phyloP scores from a whole-genome alignment of 108 stramenopile genomes.

The Pseudonitzschia multistriata region DNA sequence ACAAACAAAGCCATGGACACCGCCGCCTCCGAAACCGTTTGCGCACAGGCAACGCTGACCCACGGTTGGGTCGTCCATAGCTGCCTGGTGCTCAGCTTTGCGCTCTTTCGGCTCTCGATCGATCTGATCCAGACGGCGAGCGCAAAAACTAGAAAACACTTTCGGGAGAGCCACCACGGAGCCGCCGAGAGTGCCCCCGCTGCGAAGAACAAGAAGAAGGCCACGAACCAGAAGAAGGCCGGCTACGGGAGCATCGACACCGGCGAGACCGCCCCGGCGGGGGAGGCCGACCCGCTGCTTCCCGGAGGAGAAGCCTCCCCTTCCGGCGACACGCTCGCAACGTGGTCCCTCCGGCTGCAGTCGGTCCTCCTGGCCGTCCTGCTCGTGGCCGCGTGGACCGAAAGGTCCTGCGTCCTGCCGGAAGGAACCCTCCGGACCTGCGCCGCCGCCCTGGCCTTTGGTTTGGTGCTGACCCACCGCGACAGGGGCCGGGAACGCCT shows the following conservation, averaged over 20 bases:
- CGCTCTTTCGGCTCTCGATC: constrained; percentile 62
- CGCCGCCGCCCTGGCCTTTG: constrained; percentile 16
- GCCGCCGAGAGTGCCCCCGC: not conserved
- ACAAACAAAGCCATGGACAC: constrained; percentile 1
- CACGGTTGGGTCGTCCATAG: constrained; percentile 26
- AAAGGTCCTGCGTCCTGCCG: constrained; percentile 1
- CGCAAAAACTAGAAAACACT: constrained; percentile 39
- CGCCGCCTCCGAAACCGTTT: not conserved
- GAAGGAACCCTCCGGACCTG: constrained; percentile 7
- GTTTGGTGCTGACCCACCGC: constrained; percentile 19
- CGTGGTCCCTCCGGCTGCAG: constrained; percentile 28
- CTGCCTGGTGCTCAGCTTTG: constrained; percentile 50
- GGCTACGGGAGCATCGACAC: not conserved
- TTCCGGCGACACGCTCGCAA: not conserved
- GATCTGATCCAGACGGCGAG: constrained; percentile 62
- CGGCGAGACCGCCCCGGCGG: not conserved
- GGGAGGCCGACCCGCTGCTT: not conserved
- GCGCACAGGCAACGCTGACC: not conserved
- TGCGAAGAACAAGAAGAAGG: not conserved
- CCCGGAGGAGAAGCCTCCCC: not conserved
- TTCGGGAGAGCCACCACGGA: constrained; percentile 42
- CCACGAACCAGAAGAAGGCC: not conserved
- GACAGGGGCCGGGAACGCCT: constrained; percentile 31
- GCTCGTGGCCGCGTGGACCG: not conserved
- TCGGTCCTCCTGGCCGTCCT: constrained; percentile 1